phyloP scores from a whole-genome alignment of 345 rosid genomes.

The Eucalyptus regnans region DNA sequence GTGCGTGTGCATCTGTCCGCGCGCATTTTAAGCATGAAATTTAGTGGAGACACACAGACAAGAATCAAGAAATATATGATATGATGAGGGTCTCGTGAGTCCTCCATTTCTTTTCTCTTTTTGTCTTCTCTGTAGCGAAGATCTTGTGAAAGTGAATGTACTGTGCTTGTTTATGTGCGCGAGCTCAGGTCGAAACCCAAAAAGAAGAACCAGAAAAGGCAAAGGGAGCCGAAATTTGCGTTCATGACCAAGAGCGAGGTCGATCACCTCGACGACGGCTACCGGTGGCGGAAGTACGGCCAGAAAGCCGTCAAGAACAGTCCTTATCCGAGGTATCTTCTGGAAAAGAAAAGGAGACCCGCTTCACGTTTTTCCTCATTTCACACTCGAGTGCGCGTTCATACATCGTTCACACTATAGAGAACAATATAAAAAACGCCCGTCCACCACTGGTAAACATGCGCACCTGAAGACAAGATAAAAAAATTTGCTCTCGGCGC shows the following conservation, averaged over 20 bases:
- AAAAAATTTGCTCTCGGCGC: background rate
- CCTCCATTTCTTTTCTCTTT: background rate
- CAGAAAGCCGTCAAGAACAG: conserved; percentile 98
- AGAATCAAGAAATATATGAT: background rate
- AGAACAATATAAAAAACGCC: background rate
- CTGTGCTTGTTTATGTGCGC: background rate
- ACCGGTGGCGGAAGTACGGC: conserved; percentile 97
- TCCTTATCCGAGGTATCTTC: conserved; percentile 80
- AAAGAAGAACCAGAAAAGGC: conserved; percentile 74
- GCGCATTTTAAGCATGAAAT: background rate
- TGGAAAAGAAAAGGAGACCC: background rate
- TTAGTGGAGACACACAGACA: background rate
- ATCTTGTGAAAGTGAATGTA: background rate
- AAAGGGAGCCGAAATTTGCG: conserved; percentile 83
- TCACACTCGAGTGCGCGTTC: background rate
- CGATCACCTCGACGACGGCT: conserved; percentile 96
- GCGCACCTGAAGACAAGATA: background rate
- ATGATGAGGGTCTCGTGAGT: background rate
- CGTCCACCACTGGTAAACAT: background rate
- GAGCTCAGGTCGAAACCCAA: conserved; percentile 69
- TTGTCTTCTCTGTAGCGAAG: background rate
- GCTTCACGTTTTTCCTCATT: background rate
- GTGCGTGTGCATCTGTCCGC: background rate
- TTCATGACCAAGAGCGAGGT: conserved; percentile 95
- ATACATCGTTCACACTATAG: background rate